Evolutionary conservation across 345 rosid genomes (phyloP), one percentile per base, ranked within the genome.

Genomic region (Populus euphratica): DNA sequence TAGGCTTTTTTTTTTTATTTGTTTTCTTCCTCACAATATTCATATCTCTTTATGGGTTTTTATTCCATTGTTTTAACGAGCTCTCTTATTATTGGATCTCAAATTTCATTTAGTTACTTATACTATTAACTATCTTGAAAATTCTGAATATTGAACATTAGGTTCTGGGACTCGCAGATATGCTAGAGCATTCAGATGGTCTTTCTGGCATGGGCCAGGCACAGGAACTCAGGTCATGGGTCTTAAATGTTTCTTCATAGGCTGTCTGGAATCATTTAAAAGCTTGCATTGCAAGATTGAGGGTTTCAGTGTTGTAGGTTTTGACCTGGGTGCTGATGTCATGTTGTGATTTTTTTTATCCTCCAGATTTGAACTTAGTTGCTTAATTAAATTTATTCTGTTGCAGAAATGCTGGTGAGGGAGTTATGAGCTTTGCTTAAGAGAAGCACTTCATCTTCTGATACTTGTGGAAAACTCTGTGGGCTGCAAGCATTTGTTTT

Each of bases 81-180:
- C 52, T 52, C 49, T 80, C 12, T 61, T 66, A 49, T 64, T 7
- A 43, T 64, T 78, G 67, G 76, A 62, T 77, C 73, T 69, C 73
- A 31, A 76, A 78, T 82, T 82, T 77, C 71, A n/a, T 74, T 49
- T 74, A 72, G 78, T 84, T 81, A 73, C 72, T 77, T 82, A 70
- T 83, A 52, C 79, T 77, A 71, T 83, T 73, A 62, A 72, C 50
- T 68, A 73, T 73, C 78, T 81, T 86, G 69, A 70, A 84, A 86
- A 82, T 86, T 81, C 81, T 81, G 87, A 86, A 81, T 87, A 87
- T 85, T 90, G 81, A 85, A 89, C 80, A 52, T 77, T 86, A 90
- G 92, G 85, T 89, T 89, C 86, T 86, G 90, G 92, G 94, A 89
- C 85, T 89, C 88, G 88, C 90, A 89, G 91, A 90, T 90, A 49